Percentiles rank a stretch among this genome's conserved stretches.
phyloP scores from a whole-genome alignment of 2,329 filamentous ascomycete genomes.

The Teratosphaeria nubilosa region DNA sequence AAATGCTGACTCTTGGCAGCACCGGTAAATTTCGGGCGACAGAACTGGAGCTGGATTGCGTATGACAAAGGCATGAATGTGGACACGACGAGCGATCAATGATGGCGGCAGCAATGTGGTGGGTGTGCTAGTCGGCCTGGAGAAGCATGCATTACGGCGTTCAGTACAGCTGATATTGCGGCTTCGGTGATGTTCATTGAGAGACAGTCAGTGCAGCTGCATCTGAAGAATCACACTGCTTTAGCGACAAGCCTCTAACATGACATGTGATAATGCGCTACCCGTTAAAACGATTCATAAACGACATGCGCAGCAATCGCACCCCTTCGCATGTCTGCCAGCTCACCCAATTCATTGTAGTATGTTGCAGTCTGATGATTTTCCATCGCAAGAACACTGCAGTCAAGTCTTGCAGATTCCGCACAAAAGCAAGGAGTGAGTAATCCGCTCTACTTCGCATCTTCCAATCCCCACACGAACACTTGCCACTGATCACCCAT shows the following conservation, averaged over 20 bases:
- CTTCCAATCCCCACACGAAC: too few species aligned
- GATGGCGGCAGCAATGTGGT: neutral
- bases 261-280: neutral
- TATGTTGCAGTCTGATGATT: too few species aligned
- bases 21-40: constrained; percentile 20
- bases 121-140: neutral
- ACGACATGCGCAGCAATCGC: neutral
- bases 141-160: neutral
- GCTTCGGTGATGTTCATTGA: neutral
- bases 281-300: neutral
- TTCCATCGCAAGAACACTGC: too few species aligned
- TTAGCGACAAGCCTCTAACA: neutral
- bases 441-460: too few species aligned
- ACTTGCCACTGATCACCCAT: neutral
- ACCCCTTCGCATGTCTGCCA: too few species aligned
- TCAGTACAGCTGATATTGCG: neutral
- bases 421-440: too few species aligned
- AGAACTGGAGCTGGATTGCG: neutral
- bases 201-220: neutral
- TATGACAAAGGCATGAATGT: neutral
- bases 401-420: too few species aligned
- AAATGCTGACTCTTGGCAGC: constrained; percentile 13
- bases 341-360: too few species aligned
- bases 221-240: neutral
- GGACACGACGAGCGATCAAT: neutral